Evolutionary conservation across 352 stramenopile species (phyloP), one percentile per base, ranked within the genome.

Genomic region (Phytophthora ohioensis): DNA sequence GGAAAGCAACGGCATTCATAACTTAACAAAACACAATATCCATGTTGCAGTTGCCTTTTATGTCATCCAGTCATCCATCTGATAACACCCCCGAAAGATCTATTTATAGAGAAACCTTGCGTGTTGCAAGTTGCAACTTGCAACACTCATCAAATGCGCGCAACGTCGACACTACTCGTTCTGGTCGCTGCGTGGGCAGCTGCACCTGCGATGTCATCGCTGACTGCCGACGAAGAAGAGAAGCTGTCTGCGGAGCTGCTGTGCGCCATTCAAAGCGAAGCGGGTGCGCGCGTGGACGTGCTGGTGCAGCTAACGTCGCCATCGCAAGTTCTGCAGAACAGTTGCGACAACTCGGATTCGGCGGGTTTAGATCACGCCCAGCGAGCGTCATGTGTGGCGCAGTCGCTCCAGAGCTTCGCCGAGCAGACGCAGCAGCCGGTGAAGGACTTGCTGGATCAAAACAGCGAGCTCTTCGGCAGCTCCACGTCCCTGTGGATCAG

Each of bases 401-500:
- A 80, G 34, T 76, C 79, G 30, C 72, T 91, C 39, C 78, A 91
- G 57, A 56, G 60, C 43, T 90, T 90, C 64, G 79, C 84, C 2
- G 76, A 84, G 34, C 59, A 75, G 17, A 63, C 70, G 36, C 84
- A 91, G 36, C 62, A 87, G 34, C 54, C 65, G 3, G 72, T 91
- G 9, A 81, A 78, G 39, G 74, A 79, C 51, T 57, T 91, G 51
- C 63, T 91, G 32, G 69, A 35, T 8, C 46, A 63, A 3, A 64
- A 75, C 31, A 42, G 46, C 13, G 64, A 53, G 30, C 73, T 82
- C 38, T 90, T 74, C 62, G 57, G 43, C 36, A 65, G 69, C 61
- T 70, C 72, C 52, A 67, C 54, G 54, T 90, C 85, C 45, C 74
- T 91, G 54, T 91, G 84, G 84, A 91, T 91, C 70, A 81, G 83